Evolutionary conservation across 2,329 filamentous ascomycete species (phyloP), one percentile per base, ranked within the genome.

Genomic region (Ascochyta rabiei): DNA sequence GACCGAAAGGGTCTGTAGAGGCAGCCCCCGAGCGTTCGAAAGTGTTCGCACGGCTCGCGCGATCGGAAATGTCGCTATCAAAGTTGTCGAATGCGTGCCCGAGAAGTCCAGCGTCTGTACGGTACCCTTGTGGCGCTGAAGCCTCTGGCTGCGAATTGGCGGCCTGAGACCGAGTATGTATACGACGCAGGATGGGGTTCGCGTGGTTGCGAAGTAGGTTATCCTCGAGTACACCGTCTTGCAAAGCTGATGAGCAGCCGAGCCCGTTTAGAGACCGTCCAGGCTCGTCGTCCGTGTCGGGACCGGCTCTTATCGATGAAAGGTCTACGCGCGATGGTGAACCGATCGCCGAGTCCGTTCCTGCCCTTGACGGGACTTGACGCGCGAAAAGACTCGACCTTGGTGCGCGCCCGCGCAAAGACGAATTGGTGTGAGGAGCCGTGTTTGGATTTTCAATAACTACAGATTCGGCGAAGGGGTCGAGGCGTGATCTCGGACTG

Each of bases 161-260:
- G 6, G 23, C 33, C 12, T 16, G 4, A 10, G 38, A 6, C 7
- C 16, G 31, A 31, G 26, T 31, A 15, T n/a, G 38, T 26, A 23
- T 1, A 34, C 16, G 37, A 23, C n/a, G 41, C 31, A 45, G 31
- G 10, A 37, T 35, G 12, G 12, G n/a, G 4, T 4, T 9, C 16
- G 38, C 15, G 10, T 48, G 31, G 15, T 52, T 21, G 9, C 15
- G 26, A 21, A 38, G 48, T 10, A 45, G 28, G 23, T 59, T 33
- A 49, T 58, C 40, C 6, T 39, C 42, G 3, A 58, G 31, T 26
- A 59, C 35, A n/a, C 46, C 37, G 48, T 58, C 13, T 35, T 62
- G 49, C 23, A 62, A 38, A n/a, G 60, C 40, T 6, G 44, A n/a
- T n/a, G 58, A 52, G n/a, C 57, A 21, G 7, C 59, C 52, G 28